Base-by-base conservation (phyloP, 176 grass and related monocot genomes). In the Phragmites australis region DNA sequence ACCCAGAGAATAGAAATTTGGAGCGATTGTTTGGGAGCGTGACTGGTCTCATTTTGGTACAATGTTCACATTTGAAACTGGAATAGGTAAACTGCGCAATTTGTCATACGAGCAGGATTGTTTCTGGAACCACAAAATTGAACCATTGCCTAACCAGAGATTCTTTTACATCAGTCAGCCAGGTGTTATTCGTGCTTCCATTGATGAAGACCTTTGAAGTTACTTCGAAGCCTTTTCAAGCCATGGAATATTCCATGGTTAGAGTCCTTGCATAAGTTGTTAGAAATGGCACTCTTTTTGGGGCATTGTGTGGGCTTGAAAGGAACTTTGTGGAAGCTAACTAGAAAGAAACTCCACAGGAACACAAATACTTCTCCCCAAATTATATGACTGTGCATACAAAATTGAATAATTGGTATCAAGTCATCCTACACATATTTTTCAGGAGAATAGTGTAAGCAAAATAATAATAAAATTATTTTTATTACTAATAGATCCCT, bases 201-300 rank as follows among this genome's bases (percentile, higher is more conserved):
- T n/a, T n/a, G n/a, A n/a, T n/a, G n/a, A n/a, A n/a, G n/a, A n/a
- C 59, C 60, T 65, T 63, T 16, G 17, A 78, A 78, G 58, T 39
- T 49, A 50, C 19, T 65, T 65, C 12, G 14, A 63, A 34, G 30
- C 14, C n/a, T 48, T 78, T 52, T 65, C 76, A 79, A 10, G 30
- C 14, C 16, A 39, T 65, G 30, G 31, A 65, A 78, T 39, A 52
- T 79, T 43, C 34, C 48, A n/a, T 27, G 17, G 49, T 68, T 68
- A 55, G 32, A 40, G 17, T 39, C 19, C 1, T 39, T 54, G 13
- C 29, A 32, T 21, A 37, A 22, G 17, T 53, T 37, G 19, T 32
- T 72, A 72, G 29, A 72, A 53, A 72, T 21, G 49, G 9, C 19
- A 22, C 18, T 37, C 9, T 39, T 37, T 72, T 5, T 43, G 16